These are phyloP conservation scores for Aspergillus bridgeri DNA, from an alignment of 495 filamentous ascomycete genomes.

Conservation along the genomic window DNA sequence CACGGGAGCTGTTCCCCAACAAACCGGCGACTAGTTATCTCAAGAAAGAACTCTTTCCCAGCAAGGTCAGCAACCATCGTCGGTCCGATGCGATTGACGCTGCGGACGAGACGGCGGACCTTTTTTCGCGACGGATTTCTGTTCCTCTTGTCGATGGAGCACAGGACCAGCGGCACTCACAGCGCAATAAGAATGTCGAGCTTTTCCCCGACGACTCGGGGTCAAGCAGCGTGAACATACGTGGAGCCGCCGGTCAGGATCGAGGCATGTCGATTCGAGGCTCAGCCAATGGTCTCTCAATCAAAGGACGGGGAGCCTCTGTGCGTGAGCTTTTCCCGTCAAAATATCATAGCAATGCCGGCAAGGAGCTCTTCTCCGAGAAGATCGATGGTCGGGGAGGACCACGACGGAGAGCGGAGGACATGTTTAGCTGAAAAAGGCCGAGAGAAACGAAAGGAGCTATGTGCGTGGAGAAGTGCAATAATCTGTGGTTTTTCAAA, in stretches of 20 bases:
- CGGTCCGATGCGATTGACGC: constrained; percentile 63
- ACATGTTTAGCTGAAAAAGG: constrained; percentile 46
- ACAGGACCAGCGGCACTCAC: constrained; percentile 22
- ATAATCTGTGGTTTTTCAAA: not conserved
- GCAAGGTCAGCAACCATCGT: constrained; percentile 59
- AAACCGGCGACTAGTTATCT: constrained; percentile 43
- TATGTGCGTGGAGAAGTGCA: not conserved
- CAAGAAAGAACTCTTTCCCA: constrained; percentile 69
- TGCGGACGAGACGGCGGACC: constrained; percentile 58
- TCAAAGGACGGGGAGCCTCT: constrained; percentile 47
- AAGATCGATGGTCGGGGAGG: constrained; percentile 49
- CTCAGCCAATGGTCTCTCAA: constrained; percentile 41
- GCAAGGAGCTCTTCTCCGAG: constrained; percentile 67
- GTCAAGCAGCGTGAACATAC: constrained; percentile 54
- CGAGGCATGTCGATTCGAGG: constrained; percentile 68
- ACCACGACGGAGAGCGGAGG: constrained; percentile 46
- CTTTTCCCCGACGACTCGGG: constrained; percentile 34
- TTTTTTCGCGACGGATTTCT: constrained; percentile 52
- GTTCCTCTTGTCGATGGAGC: constrained; percentile 50
- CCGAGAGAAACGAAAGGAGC: not conserved
- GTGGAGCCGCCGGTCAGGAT: constrained; percentile 53
- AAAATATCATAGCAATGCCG: constrained; percentile 58
- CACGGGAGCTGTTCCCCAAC: constrained; percentile 49
- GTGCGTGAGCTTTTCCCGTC: constrained; percentile 70
- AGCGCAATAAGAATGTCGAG: constrained; percentile 38